A percentile compares a stretch with the other conserved stretches of the same genome.
Evolutionary conservation across 2,329 filamentous ascomycete genomes (phyloP).

Genomic region (Monilinia fructicola): DNA sequence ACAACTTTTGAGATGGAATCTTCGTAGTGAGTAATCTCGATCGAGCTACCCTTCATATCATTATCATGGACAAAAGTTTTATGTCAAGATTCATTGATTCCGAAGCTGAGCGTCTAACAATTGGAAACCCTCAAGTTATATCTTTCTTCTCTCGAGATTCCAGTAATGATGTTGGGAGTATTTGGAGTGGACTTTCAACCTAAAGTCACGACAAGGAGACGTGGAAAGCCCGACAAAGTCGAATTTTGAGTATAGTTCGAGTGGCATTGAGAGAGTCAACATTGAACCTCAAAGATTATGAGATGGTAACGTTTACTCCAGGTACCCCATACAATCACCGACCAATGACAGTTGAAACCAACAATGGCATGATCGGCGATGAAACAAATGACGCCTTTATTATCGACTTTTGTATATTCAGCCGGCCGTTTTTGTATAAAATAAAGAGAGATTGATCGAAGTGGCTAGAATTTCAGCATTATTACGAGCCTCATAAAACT

Average conservation of each 20-base stretch:
- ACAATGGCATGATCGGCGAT: neutral
- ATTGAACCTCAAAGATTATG: constrained; percentile 29
- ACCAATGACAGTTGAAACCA: constrained; percentile 25
- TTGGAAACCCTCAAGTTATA: constrained; percentile 22
- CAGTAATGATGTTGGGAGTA: neutral
- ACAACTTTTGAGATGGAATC: constrained; percentile 21
- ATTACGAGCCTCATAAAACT: neutral
- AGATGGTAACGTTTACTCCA: constrained; percentile 24
- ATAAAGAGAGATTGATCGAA: neutral
- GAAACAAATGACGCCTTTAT: neutral
- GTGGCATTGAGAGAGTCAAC: constrained; percentile 24
- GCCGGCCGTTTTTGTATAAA: constrained; percentile 1
- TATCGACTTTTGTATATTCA: constrained; percentile 1
- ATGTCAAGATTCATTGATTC: neutral
- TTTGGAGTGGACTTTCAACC: constrained; percentile 23
- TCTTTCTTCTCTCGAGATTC: constrained; percentile 24
- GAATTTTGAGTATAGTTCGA: constrained; percentile 23
- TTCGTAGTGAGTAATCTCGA: constrained; percentile 26
- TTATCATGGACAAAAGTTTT: constrained; percentile 19
- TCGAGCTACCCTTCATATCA: constrained; percentile 14
- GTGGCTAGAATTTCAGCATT: neutral
- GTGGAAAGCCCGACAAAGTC: constrained; percentile 20
- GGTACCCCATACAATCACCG: constrained; percentile 24
- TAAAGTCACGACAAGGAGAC: constrained; percentile 21
- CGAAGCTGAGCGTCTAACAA: constrained; percentile 15